Base-by-base conservation (phyloP, 1,284 basidiomycete genomes). In the Tilletiopsis washingtonensis region DNA sequence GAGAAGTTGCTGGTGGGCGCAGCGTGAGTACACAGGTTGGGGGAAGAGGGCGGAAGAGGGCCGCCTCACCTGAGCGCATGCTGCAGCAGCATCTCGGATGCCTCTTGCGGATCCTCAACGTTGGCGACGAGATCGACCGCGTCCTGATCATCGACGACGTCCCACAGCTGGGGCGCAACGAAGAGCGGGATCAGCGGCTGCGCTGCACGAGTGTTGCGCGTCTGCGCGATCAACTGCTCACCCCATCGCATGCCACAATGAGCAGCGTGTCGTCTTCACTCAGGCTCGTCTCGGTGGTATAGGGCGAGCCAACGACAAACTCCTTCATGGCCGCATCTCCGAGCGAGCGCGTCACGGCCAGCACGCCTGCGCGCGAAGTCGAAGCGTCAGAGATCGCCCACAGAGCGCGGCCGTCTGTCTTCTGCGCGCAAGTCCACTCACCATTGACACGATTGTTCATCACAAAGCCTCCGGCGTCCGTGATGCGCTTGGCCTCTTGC, bases 241-340 rank as follows among this genome's bases (percentile, higher is more conserved):
- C 91, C 57, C 94, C 94, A 75, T 99, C 94, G 71, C 94, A 99
- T 24, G 94, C 94, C 48, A 98, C 79, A 58, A 99, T 90, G 50
- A 99, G 74, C 75, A 93, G 91, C 71, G 94, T 88, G 73, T 99
- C 94, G 9, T 89, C 84, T 11, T 87, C 83, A 48, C 83, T 85
- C 17, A 99, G 77, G 56, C 85, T 84, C 5, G 93, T 97, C 75
- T 97, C 91, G 15, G 94, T 98, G 14, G 94, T 99, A 74, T 96
- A 99, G 9, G 94, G 94, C 32, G 88, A 82, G 1, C 94, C 94
- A 39, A 98, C 93, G 6, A 99, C 93, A 71, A 94, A 99, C 68
- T 98, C 93, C 75, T 99, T 99, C 93, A 99, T 98, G 5, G 90
- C 88, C 0, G 89, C 86, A 73, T 99, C 94, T 41, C 94, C 94